These are phyloP conservation scores for Orychophragmus violaceus DNA, from an alignment of 345 rosid genomes.

Conservation along the genomic window DNA sequence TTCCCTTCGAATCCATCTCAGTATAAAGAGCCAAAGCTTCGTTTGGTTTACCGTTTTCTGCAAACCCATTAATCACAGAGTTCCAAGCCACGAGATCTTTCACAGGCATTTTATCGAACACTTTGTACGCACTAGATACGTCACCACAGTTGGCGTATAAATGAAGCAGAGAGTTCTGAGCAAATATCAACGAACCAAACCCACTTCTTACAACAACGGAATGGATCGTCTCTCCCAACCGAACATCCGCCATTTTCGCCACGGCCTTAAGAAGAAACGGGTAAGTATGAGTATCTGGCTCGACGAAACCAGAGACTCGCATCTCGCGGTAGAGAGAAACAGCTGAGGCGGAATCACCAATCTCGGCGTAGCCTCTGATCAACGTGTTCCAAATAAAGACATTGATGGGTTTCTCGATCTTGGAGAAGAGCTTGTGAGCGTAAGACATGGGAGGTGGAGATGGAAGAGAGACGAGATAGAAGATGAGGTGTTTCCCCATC, in stretches of 20 bases:
- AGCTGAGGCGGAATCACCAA: constrained; percentile 45
- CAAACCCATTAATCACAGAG: constrained; percentile 79
- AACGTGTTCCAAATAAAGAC: constrained; percentile 72
- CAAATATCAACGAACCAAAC: constrained; percentile 53
- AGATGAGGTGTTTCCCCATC: constrained; percentile 56
- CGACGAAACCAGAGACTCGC: constrained; percentile 34
- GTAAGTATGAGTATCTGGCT: constrained; percentile 79
- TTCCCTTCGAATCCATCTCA: constrained; percentile 47
- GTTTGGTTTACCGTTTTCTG: constrained; percentile 54
- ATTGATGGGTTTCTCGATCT: constrained; percentile 37
- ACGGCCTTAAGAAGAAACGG: constrained; percentile 79
- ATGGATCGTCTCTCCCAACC: constrained; percentile 51
- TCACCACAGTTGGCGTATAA: constrained; percentile 51
- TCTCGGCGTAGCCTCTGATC: constrained; percentile 79
- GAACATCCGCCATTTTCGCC: constrained; percentile 44
- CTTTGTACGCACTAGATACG: constrained; percentile 41
- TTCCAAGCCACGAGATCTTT: constrained; percentile 91
- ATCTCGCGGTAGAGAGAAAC: constrained; percentile 44
- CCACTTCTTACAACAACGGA: constrained; percentile 50
- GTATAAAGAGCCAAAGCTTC: constrained; percentile 55
- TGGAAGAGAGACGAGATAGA: constrained; percentile 48
- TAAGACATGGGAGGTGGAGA: constrained; percentile 51
- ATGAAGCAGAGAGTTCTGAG: constrained; percentile 62
- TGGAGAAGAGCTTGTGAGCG: constrained; percentile 46
- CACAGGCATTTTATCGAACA: constrained; percentile 57